A percentile compares a stretch with the other conserved stretches of the same genome.
Evolutionary conservation across 129 eudicot species (phyloP).

Genomic region (Flaveria robusta): DNA sequence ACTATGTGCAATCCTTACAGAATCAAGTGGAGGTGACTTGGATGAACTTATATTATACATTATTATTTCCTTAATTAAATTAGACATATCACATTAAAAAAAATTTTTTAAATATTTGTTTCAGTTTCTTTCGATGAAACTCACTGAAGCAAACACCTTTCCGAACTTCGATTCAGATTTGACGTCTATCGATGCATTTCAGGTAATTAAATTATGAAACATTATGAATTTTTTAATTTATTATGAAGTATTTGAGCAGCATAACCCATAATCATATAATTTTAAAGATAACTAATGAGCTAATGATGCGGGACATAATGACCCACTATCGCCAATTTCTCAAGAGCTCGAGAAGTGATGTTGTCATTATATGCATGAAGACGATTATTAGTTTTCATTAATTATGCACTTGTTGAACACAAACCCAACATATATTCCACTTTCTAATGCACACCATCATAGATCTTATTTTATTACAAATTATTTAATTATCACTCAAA

Average conservation of each 20-base stretch:
- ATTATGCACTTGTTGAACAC: not conserved
- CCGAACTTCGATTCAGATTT: conserved; percentile 64
- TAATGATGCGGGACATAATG: not conserved
- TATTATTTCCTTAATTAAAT: not conserved
- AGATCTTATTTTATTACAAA: no score
- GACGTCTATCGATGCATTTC: conserved; percentile 44
- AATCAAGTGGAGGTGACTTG: conserved; percentile 84
- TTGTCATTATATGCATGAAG: not conserved
- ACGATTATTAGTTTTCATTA: not conserved
- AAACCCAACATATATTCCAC: not conserved
- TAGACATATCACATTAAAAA: not conserved
- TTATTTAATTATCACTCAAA: no score
- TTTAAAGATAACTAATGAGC: not conserved
- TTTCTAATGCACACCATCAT: not conserved
- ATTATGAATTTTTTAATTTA: not conserved
- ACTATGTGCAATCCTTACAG: conserved; percentile 90
- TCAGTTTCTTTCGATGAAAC: conserved; percentile 93
- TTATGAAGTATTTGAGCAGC: not conserved
- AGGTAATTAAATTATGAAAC: conserved; percentile 37
- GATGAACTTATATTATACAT: not conserved
- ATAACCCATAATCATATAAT: not conserved
- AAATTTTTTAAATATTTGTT: conserved; percentile 8
- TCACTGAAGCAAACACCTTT: conserved; percentile 71
- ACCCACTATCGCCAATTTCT: not conserved
- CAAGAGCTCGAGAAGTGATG: not conserved